Evolutionary conservation across 352 stramenopile species (phyloP).

Genomic region (Pythium phragmiticola): DNA sequence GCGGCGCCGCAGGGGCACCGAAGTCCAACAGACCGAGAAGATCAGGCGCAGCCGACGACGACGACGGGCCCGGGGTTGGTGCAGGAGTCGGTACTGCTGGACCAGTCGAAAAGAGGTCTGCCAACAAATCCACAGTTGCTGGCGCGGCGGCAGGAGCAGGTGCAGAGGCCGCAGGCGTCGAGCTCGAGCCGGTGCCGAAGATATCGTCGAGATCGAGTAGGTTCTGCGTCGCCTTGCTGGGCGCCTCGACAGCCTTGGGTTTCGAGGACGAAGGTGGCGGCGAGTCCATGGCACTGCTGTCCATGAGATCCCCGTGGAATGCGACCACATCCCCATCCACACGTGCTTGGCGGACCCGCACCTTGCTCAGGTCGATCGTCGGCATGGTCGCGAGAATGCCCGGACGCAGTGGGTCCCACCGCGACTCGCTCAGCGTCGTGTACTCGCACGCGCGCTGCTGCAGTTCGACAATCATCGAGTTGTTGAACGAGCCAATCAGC

Average conservation of each 20-base stretch:
- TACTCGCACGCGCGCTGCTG: constrained; percentile 97
- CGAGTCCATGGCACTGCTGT: constrained; percentile 34
- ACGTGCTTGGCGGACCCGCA: constrained; percentile 64
- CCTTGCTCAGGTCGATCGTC: constrained; percentile 89
- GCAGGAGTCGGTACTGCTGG: constrained; percentile 26
- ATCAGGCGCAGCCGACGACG: constrained; percentile 27
- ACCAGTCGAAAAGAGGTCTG: constrained; percentile 91
- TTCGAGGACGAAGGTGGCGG: not conserved
- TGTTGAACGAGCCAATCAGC: constrained; percentile 90
- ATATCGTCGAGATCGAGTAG: constrained; percentile 96
- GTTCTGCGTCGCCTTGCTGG: constrained; percentile 36
- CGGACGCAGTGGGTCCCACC: constrained; percentile 66
- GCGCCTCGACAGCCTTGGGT: constrained; percentile 12
- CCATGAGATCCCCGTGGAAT: constrained; percentile 78
- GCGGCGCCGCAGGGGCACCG: constrained; percentile 33
- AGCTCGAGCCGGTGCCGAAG: constrained; percentile 76
- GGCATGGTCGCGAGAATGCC: constrained; percentile 95
- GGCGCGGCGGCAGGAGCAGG: constrained; percentile 28
- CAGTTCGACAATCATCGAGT: constrained; percentile 94
- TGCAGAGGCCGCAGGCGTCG: constrained; percentile 11
- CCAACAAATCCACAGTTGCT: constrained; percentile 89
- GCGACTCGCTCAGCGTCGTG: constrained; percentile 80
- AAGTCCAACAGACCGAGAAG: constrained; percentile 81
- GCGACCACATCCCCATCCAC: constrained; percentile 25
- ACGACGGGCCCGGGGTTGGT: not conserved